Evolutionary conservation across 306 rosid species (phyloP), one percentile per base, ranked within the genome.

Genomic region (Fragaria vesca): DNA sequence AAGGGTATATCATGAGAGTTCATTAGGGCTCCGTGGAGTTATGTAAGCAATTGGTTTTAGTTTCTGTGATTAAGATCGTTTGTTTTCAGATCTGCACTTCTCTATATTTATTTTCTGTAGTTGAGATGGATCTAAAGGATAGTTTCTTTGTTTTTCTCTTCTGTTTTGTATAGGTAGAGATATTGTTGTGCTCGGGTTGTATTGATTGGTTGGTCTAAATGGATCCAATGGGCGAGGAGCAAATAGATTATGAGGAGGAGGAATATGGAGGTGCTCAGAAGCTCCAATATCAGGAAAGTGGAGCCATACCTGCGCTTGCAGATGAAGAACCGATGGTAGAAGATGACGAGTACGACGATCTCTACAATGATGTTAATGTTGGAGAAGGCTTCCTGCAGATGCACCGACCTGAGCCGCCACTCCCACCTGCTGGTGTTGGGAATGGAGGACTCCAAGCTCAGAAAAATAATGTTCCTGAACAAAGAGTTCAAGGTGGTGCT

Each of bases 271-370:
- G 85, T 69, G 43, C 78, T 69, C 85, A 81, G 69, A 84, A 81
- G 76, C 52, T 47, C 36, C 87, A 81, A 60, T 78, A 84, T 78
- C 89, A 83, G 55, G 85, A 82, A 34, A 42, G 81, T 75, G 89
- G 84, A 80, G 77, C 89, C 40, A 86, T 86, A 20, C 46, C 89
- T 32, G 89, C 89, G 2, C 87, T 86, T 69, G 89, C 83, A 21
- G 89, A 86, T 74, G 89, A 81, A 36, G 88, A 86, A 30, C 69
- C 78, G 5, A 79, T 81, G 76, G 85, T 74, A 55, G 89, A 86
- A 72, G 89, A 86, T 42, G 87, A 86, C n/a, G 89, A 86, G 32
- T 86, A 75, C 4, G 89, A 86, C 5, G 89, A 86, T 76, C 89
- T 86, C 32, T 86, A 86, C 73, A 86, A 86, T 68, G 89, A 86